Conservation (phyloP, 768 basidiomycete genomes). For the Albatrellus ellisii region DNA sequence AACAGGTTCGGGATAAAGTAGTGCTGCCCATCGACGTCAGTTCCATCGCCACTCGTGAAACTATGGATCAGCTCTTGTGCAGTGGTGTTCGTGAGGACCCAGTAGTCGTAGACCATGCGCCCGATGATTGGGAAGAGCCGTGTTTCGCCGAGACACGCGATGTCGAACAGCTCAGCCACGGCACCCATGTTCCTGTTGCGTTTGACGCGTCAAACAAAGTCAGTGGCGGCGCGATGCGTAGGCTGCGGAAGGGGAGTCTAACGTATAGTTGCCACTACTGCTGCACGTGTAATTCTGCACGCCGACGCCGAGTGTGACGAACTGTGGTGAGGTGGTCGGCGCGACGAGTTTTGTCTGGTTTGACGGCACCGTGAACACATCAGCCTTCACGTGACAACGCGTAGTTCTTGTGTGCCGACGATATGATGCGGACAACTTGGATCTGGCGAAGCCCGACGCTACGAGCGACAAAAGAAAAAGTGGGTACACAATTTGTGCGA, state of each 20-base stretch:
- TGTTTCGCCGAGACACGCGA: not conserved
- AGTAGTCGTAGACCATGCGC: not conserved
- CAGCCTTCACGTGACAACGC: too few species aligned
- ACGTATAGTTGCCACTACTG: constrained; percentile 1
- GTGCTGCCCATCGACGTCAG: constrained; percentile 6
- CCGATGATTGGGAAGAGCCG: constrained; percentile 1
- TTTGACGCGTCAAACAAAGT: not conserved
- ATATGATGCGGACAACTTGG: too few species aligned
- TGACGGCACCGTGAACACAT: too few species aligned
- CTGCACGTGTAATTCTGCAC: constrained; percentile 5
- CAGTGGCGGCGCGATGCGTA: not conserved
- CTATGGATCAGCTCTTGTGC: not conserved
- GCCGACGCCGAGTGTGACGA: constrained; percentile 1
- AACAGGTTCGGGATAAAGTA: not conserved
- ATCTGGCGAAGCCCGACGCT: too few species aligned
- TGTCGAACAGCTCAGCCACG: constrained; percentile 7
- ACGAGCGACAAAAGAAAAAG: too few species aligned
- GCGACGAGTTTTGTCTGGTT: not conserved
- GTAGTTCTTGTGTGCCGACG: too few species aligned
- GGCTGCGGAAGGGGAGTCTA: not conserved
- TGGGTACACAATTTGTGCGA: too few species aligned
- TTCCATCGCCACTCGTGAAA: not conserved
- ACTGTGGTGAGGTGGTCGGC: not conserved
- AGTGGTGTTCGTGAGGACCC: not conserved
- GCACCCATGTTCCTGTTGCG: constrained; percentile 8